Evolutionary conservation across 2,329 filamentous ascomycete genomes (phyloP).

Genomic region (Colletotrichum theobromicola): DNA sequence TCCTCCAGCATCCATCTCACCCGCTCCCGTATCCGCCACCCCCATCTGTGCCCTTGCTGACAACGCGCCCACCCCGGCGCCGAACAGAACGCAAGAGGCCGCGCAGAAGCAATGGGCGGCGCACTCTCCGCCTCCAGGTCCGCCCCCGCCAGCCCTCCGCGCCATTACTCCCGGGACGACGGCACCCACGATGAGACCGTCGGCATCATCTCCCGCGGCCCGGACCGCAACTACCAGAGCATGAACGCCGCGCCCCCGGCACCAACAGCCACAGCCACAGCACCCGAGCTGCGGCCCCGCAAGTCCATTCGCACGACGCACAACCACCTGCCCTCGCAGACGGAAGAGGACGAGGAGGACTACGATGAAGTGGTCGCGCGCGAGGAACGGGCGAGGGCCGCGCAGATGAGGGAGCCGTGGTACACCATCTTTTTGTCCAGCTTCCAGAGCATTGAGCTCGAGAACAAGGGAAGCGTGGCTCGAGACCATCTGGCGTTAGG

Average conservation of each 20-base stretch:
- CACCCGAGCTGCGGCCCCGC: constrained; percentile 17
- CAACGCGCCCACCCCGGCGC: background rate
- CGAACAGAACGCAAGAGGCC: constrained; percentile 45
- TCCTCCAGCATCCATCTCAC: background rate
- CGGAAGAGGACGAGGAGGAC: constrained; percentile 24
- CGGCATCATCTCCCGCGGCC: constrained; percentile 39
- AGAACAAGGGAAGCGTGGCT: constrained; percentile 86
- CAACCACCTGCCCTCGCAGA: constrained; percentile 20
- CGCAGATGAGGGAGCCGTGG: constrained; percentile 47
- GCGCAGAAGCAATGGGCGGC: constrained; percentile 44
- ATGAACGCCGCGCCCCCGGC: constrained; percentile 28
- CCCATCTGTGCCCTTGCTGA: background rate
- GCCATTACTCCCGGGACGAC: constrained; percentile 19
- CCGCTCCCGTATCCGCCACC: background rate
- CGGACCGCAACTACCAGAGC: constrained; percentile 44
- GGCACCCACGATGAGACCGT: constrained; percentile 45
- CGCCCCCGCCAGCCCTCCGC: constrained; percentile 23
- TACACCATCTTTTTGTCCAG: constrained; percentile 53
- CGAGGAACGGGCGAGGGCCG: constrained; percentile 13
- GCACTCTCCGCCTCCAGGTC: constrained; percentile 22
- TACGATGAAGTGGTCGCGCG: constrained; percentile 25
- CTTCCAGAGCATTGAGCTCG: constrained; percentile 72
- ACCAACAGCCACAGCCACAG: background rate
- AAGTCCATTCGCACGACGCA: constrained; percentile 4
- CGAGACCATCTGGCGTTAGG: constrained; percentile 82